phyloP scores from a whole-genome alignment of 192 early-diverging fungal species.

The Coemansia sp. region DNA sequence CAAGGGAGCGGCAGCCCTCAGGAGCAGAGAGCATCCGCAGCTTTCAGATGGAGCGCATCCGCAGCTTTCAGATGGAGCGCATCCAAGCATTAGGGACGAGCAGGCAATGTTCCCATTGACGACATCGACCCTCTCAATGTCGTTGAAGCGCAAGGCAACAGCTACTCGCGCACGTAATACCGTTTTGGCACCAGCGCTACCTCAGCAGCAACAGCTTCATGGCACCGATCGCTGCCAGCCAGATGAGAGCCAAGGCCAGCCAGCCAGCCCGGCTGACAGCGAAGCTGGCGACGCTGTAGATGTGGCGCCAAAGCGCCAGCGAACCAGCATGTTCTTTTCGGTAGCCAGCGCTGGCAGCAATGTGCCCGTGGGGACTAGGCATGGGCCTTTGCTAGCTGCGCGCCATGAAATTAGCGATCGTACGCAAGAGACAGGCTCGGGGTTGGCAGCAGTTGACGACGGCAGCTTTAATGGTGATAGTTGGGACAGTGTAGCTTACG shows the following conservation, averaged over 20 bases:
- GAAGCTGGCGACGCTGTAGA: background rate
- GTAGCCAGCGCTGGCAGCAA: background rate
- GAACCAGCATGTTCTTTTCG: background rate
- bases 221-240: background rate
- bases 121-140: conserved; percentile 23
- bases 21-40: background rate
- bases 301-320: conserved; percentile 28
- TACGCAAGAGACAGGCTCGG: background rate
- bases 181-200: background rate
- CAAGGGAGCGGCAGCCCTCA: background rate
- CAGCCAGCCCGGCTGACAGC: background rate
- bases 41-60: background rate
- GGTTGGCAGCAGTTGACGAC: background rate
- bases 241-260: background rate
- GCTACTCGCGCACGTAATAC: background rate
- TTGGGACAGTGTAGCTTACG: conserved; percentile 23
- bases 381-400: background rate
- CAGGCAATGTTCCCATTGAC: conserved; percentile 20
- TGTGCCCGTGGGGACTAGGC: background rate
- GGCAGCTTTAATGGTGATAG: background rate
- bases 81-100: background rate
- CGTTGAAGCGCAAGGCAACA: conserved; percentile 35
- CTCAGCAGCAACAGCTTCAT: background rate
- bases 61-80: background rate
- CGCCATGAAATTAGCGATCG: background rate